Base-by-base conservation (phyloP, 768 basidiomycete genomes). In the Mycena pura region DNA sequence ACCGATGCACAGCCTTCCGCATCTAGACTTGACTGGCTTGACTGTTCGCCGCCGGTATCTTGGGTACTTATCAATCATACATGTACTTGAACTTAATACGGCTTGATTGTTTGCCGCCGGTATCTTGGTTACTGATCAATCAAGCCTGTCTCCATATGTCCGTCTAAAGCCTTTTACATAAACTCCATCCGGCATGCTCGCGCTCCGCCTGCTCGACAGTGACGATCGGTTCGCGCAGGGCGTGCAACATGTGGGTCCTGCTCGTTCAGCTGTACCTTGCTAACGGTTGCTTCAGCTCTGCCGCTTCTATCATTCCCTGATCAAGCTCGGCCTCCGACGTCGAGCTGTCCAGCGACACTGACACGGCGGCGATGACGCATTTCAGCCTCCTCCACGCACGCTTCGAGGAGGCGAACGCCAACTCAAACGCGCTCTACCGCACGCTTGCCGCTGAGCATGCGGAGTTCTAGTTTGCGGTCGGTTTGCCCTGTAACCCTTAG, bases 321-420 rank as follows among this genome's bases (percentile, higher is more conserved):
- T 40, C 14, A 38, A 45, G n/a, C 28, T n/a, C 88, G 69, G 78
- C 85, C 8, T 74, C 74, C 44, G 83, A 92, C 68, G 82, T 91
- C 55, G 89, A 91, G 67, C 80, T 84, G 2, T 70, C 75, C 7
- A 79, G 78, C n/a, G 90, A 91, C 56, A 81, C 82, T 8, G 90
- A 93, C 69, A 84, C 87, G 0, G 82, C 88, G 6, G 92, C 92
- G 76, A 92, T 93, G 83, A 81, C 83, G 6, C 88, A 91, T 70
- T 93, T 93, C 67, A 85, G 86, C 41, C 79, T 93, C 46, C 83
- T 85, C 36, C 81, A 91, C 67, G 82, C 92, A 11, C 82, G 87
- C 3, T 87, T 92, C 58, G 90, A 91, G 69, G 91, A 93, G 65
- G 91, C 91, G 17, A 91, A 88, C 63, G 72, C 80, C 57, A 80